Conservation (phyloP, 2,329 filamentous ascomycete species). For the Sporothrix protearum region DNA sequence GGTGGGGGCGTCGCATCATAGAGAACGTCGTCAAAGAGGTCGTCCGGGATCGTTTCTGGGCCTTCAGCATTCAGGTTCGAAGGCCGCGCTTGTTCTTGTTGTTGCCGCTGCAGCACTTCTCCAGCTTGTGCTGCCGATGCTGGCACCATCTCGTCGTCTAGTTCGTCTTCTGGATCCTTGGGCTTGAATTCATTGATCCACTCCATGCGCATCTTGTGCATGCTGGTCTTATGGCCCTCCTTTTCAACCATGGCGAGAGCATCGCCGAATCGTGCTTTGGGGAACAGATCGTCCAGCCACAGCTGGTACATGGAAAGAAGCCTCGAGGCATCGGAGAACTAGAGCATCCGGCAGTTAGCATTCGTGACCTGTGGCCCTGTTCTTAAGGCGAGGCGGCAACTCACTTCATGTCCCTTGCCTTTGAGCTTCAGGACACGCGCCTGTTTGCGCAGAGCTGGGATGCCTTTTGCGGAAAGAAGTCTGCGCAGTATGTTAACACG, state of each 20-base stretch:
- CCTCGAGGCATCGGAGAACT: conserved; percentile 80
- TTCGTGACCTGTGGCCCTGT: not conserved
- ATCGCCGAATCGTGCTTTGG: conserved; percentile 89
- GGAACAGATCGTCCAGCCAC: conserved; percentile 95
- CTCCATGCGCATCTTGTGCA: conserved; percentile 70
- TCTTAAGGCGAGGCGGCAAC: not conserved
- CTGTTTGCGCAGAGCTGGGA: conserved; percentile 73
- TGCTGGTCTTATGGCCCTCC: conserved; percentile 75
- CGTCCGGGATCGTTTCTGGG: conserved; percentile 37
- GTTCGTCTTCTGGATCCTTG: conserved; percentile 33
- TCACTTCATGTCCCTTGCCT: conserved; percentile 88
- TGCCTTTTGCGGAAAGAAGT: conserved; percentile 76
- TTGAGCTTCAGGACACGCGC: conserved; percentile 74
- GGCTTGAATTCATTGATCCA: conserved; percentile 80
- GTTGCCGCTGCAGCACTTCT: not conserved
- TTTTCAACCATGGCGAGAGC: conserved; percentile 90
- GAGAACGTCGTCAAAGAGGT: conserved; percentile 44
- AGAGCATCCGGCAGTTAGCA: not conserved
- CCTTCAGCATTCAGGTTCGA: conserved; percentile 32
- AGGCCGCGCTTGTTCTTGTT: conserved; percentile 25
- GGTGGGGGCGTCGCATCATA: not conserved
- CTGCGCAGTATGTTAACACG: conserved; percentile 42
- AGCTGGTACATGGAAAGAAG: conserved; percentile 89
- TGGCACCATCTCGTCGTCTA: conserved; percentile 22
- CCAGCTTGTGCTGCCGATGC: conserved; percentile 25